Evolutionary conservation across 441 rosid genomes (phyloP).

Genomic region (Bruguiera hainesii): DNA sequence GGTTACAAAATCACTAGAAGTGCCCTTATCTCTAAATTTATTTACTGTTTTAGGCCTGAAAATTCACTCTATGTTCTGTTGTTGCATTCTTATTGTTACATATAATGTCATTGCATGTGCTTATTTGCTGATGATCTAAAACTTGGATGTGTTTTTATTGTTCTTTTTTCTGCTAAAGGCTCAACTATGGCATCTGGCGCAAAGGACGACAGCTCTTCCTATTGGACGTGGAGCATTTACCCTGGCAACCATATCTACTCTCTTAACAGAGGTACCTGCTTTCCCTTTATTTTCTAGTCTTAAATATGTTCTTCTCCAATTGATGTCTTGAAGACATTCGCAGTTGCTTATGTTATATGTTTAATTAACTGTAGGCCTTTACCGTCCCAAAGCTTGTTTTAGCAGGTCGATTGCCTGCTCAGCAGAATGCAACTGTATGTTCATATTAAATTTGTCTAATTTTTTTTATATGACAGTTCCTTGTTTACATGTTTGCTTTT

Average conservation of each 20-base stretch:
- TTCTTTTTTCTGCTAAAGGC: constrained; percentile 43
- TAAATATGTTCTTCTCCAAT: neutral
- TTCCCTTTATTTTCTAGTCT: constrained; percentile 3
- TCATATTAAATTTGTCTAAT: constrained; percentile 16
- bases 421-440: constrained; percentile 99
- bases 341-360: constrained; percentile 23
- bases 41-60: too few species aligned
- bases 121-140: neutral
- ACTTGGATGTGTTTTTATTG: constrained; percentile 1
- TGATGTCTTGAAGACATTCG: constrained; percentile 21
- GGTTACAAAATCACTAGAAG: too few species aligned
- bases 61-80: neutral
- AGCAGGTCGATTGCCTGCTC: constrained; percentile 99
- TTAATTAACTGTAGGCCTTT: constrained; percentile 63
- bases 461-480: neutral
- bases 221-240: constrained; percentile 99
- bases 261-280: constrained; percentile 74
- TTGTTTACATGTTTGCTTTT: neutral
- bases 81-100: constrained; percentile 2
- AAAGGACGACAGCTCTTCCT: constrained; percentile 98
- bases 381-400: constrained; percentile 98
- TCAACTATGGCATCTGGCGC: constrained; percentile 98
- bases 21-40: too few species aligned
- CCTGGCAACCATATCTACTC: constrained; percentile 89
- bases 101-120: neutral